Conservation (phyloP, 2,329 filamentous ascomycete genomes). For the Phoma sp. region DNA sequence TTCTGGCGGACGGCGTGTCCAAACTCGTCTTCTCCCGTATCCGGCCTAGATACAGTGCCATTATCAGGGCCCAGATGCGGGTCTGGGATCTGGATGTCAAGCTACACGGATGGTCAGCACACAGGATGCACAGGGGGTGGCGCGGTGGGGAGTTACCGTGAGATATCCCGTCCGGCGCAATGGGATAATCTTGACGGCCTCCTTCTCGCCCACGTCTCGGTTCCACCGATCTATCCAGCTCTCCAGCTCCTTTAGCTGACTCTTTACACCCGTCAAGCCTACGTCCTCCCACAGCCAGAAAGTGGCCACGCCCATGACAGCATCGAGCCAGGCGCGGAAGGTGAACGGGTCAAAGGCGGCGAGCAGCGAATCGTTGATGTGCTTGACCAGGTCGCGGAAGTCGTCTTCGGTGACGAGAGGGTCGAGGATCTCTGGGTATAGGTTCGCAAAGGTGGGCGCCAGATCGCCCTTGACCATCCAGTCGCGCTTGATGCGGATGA, state of each 20-base stretch:
- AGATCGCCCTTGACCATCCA: slow-evolving; percentile 90
- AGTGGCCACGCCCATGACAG: slow-evolving; percentile 78
- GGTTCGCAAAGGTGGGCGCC: slow-evolving; percentile 89
- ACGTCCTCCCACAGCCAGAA: slow-evolving; percentile 96
- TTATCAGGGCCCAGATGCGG: slow-evolving; percentile 66
- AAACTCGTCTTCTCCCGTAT: slow-evolving; percentile 36
- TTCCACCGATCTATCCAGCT: slow-evolving; percentile 90
- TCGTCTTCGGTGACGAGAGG: slow-evolving; percentile 84
- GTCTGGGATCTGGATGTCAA: slow-evolving; percentile 82
- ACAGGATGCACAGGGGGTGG: neutral
- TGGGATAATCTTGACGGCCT: slow-evolving; percentile 76
- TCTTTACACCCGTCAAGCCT: slow-evolving; percentile 78
- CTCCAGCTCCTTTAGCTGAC: slow-evolving; percentile 73
- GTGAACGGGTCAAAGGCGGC: slow-evolving; percentile 82
- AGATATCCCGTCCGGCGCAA: slow-evolving; percentile 86
- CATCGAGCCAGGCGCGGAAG: slow-evolving; percentile 79
- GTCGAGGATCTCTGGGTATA: slow-evolving; percentile 95
- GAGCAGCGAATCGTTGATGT: slow-evolving; percentile 78
- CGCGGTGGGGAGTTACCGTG: slow-evolving; percentile 63
- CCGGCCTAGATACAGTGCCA: slow-evolving; percentile 28
- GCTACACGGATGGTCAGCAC: slow-evolving; percentile 52
- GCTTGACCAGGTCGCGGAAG: slow-evolving; percentile 81
- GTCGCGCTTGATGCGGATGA: slow-evolving; percentile 90
- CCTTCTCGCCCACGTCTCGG: slow-evolving; percentile 62
- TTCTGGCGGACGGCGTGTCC: slow-evolving; percentile 16